Evolutionary conservation across 225 moss, liverwort and hornwort species (phyloP), one percentile per base, ranked within the genome.

Genomic region (Asterella californica): DNA sequence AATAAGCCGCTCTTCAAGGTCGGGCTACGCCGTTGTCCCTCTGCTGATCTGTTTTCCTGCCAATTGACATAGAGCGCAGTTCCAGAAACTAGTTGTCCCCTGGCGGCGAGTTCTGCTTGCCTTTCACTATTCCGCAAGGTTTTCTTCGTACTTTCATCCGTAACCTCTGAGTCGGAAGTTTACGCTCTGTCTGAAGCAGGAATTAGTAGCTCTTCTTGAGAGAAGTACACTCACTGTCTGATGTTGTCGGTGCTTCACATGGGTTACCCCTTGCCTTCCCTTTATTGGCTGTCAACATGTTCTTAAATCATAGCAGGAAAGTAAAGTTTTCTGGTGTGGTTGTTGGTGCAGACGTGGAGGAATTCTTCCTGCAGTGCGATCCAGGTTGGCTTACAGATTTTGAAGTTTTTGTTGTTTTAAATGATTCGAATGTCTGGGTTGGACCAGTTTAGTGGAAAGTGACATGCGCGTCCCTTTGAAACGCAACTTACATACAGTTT

Each of bases 281-380:
- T 64, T 77, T 22, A 42, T 18, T 30, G 76, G 21, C 29, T 61
- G 11, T 6, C 32, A 63, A 49, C 32, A 47, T 27, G n/a, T 76
- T 30, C 11, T 37, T 19, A 36, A 76, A 36, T 60, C 75, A 59
- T 45, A 33, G 32, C 24, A 7, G 32, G 46, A 36, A 48, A 62
- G 79, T 81, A 22, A 82, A 17, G 32, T 70, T 45, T n/a, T 14
- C 6, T 76, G 53, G 34, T 79, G 15, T 34, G 46, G 27, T 42
- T 49, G 29, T 45, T 30, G 45, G 24, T 82, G 64, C 87, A 88
- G 87, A 88, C 25, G 87, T 88, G 2, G 87, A 88, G 59, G 87
- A 88, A 42, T 88, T 88, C 62, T 88, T 88, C 72, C 52, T 84
- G 46, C 87, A 88, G 84, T 88, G 87, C 83, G 87, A 88, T 88